Conservation (phyloP, 352 stramenopile genomes). For the Pythium rishiriense region DNA sequence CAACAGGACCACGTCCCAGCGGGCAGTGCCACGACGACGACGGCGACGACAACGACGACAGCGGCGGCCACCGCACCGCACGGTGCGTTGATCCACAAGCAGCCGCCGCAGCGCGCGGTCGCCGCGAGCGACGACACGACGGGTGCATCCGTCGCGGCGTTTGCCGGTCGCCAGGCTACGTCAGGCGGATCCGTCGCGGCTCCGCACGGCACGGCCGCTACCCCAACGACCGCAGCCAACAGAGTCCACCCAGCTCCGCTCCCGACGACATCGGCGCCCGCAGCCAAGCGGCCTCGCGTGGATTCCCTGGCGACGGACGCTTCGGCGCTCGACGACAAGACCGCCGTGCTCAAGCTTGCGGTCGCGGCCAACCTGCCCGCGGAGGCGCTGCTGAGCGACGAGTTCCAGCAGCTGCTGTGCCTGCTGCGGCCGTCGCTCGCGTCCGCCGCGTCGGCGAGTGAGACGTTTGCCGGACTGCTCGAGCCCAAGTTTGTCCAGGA, state of each 20-base stretch:
- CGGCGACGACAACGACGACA: neutral
- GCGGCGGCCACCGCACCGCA: neutral
- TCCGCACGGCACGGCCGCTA: neutral
- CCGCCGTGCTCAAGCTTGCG: constrained; percentile 26
- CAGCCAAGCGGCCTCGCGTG: constrained; percentile 19
- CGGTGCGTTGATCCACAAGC: neutral
- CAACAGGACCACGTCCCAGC: constrained; percentile 18
- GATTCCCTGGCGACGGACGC: constrained; percentile 2
- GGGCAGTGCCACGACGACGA: neutral
- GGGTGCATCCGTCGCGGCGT: neutral
- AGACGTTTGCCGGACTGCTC: constrained; percentile 28
- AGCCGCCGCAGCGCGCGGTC: neutral
- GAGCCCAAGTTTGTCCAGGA: constrained; percentile 43
- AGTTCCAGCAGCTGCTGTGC: constrained; percentile 27
- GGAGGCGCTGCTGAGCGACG: constrained; percentile 22
- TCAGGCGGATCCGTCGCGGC: neutral
- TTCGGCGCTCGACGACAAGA: constrained; percentile 14
- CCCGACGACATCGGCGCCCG: neutral
- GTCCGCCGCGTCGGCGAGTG: constrained; percentile 5
- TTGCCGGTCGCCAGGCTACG: too few relatives aligned
- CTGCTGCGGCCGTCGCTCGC: constrained; percentile 21
- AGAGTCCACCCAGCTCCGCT: neutral
- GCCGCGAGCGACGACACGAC: neutral
- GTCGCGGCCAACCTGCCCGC: constrained; percentile 17
- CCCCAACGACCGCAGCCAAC: neutral